phyloP scores from a whole-genome alignment of 129 eudicot genomes.

The Ambrosia trifida region DNA sequence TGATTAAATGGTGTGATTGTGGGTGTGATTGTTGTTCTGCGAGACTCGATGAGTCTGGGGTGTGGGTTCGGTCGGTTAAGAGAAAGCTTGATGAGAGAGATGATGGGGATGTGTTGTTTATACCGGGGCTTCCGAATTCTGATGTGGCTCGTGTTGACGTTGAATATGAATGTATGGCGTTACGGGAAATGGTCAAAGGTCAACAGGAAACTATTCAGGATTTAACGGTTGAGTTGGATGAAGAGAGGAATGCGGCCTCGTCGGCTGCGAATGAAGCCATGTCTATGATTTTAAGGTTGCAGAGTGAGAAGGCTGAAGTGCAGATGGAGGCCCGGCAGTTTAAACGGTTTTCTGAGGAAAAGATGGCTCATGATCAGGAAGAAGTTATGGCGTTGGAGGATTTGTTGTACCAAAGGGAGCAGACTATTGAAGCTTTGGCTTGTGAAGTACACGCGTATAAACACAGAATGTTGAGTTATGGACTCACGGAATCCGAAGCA shows the following conservation, averaged over 20 bases:
- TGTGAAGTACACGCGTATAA: slow-evolving; percentile 83
- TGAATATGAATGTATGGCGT: slow-evolving; percentile 62
- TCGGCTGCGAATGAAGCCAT: slow-evolving; percentile 93
- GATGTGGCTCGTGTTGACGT: slow-evolving; percentile 76
- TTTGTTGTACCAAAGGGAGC: slow-evolving; percentile 73
- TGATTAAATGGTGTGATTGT: slow-evolving; percentile 55
- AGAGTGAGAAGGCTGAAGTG: slow-evolving; percentile 87
- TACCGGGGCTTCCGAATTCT: slow-evolving; percentile 55
- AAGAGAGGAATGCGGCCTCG: slow-evolving; percentile 89
- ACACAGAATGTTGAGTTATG: slow-evolving; percentile 85
- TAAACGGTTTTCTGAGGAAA: slow-evolving; percentile 87
- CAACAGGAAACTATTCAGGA: slow-evolving; percentile 78
- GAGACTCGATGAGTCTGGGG: slow-evolving; percentile 38
- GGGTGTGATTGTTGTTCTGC: slow-evolving; percentile 55
- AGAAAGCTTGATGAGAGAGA: slow-evolving; percentile 68
- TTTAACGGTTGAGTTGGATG: slow-evolving; percentile 68
- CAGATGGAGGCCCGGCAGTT: slow-evolving; percentile 91
- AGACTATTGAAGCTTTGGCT: slow-evolving; percentile 63
- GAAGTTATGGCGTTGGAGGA: slow-evolving; percentile 73
- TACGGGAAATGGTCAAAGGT: slow-evolving; percentile 73
- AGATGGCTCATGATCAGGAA: slow-evolving; percentile 83
- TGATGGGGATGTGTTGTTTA: slow-evolving; percentile 26
- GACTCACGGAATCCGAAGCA: slow-evolving; percentile 73
- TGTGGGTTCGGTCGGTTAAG: slow-evolving; percentile 60
- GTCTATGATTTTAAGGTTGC: slow-evolving; percentile 97